phyloP scores from a whole-genome alignment of 176 grass and related monocot species.

The Phoenix dactylifera region DNA sequence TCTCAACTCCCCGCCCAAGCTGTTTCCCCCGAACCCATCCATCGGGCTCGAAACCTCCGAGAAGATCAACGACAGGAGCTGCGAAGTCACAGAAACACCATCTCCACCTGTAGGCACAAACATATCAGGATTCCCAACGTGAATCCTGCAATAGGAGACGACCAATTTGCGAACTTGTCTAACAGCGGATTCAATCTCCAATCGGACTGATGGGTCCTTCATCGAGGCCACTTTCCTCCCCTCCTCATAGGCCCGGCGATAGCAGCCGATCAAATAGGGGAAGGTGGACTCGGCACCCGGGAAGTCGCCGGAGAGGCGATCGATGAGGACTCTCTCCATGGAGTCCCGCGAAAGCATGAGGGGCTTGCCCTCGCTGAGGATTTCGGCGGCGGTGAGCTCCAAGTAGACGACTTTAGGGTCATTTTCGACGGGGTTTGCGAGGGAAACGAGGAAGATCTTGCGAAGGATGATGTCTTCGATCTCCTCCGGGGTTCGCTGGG shows the following conservation, averaged over 20 bases:
- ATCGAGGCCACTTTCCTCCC: slow-evolving; percentile 72
- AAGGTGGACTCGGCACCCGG: slow-evolving; percentile 33
- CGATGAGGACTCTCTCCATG: slow-evolving; percentile 72
- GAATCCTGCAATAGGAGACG: slow-evolving; percentile 67
- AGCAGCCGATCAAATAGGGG: slow-evolving; percentile 50
- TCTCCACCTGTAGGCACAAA: slow-evolving; percentile 33
- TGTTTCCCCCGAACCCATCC: slow-evolving; percentile 39
- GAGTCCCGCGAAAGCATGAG: slow-evolving; percentile 46
- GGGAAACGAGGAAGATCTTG: slow-evolving; percentile 92
- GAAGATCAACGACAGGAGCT: slow-evolving; percentile 65
- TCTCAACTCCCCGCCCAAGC: slow-evolving; percentile 25
- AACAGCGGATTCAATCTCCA: slow-evolving; percentile 42
- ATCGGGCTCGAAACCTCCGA: slow-evolving; percentile 47
- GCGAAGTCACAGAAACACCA: slow-evolving; percentile 26
- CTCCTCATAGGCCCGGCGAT: slow-evolving; percentile 67
- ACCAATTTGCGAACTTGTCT: slow-evolving; percentile 47
- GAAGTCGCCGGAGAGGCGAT: slow-evolving; percentile 61
- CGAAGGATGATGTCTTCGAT: slow-evolving; percentile 96
- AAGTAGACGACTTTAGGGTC: slow-evolving; percentile 49
- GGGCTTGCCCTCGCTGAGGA: slow-evolving; percentile 82
- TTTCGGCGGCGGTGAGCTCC: slow-evolving; percentile 86
- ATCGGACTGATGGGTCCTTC: slow-evolving; percentile 42
- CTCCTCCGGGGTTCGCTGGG: slow-evolving; percentile 68
- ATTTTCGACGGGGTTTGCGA: slow-evolving; percentile 29
- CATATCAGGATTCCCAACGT: slow-evolving; percentile 60